phyloP scores from a whole-genome alignment of 176 grass and related monocot species.

The Eleusine coracana region DNA sequence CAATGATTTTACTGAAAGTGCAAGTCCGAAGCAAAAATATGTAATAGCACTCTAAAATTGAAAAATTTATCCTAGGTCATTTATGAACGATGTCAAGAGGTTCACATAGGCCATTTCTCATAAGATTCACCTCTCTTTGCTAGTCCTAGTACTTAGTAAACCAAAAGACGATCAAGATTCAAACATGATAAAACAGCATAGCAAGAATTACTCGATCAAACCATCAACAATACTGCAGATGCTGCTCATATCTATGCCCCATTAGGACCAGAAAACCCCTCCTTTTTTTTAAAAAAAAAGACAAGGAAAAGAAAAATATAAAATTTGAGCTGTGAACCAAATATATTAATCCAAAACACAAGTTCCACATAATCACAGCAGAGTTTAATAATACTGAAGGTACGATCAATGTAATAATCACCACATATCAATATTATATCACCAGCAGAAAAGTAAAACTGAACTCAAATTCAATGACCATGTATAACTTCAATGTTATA shows the following conservation, averaged over 20 bases:
- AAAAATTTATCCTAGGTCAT: background rate
- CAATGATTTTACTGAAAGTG: slow-evolving; percentile 24
- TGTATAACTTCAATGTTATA: background rate
- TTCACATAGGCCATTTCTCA: background rate
- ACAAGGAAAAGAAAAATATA: no score
- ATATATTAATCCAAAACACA: background rate
- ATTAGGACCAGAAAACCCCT: background rate
- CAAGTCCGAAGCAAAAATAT: background rate
- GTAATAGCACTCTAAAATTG: background rate
- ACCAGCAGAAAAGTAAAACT: background rate
- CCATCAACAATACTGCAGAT: background rate
- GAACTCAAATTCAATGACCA: background rate
- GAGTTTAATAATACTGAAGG: background rate
- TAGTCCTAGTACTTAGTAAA: background rate
- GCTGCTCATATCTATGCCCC: background rate
- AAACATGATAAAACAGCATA: background rate
- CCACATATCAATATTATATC: background rate
- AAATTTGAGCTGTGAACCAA: no score
- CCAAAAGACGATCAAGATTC: background rate
- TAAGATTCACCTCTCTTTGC: background rate
- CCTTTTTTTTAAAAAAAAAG: no score
- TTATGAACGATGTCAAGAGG: slow-evolving; percentile 16
- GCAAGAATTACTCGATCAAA: background rate
- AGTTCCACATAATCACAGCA: background rate
- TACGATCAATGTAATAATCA: background rate